These are phyloP conservation scores for Chlorencoelia australis DNA, from an alignment of 2,329 filamentous ascomycete species.

Conservation along the genomic window DNA sequence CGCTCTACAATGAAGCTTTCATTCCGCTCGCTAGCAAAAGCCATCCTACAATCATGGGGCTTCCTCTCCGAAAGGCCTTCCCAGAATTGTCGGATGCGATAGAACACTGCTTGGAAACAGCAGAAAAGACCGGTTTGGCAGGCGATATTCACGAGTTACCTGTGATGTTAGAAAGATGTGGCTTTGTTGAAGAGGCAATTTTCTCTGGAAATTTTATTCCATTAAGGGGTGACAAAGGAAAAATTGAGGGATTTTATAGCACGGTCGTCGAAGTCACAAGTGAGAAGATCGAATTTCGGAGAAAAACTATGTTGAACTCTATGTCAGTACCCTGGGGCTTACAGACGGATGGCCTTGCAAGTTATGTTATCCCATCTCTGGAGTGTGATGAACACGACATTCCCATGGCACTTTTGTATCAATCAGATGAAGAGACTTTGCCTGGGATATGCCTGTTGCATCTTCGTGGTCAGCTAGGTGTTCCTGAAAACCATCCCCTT, in stretches of 20 bases:
- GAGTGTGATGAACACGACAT: constrained; percentile 19
- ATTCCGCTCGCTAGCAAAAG: constrained; percentile 16
- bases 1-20: constrained; percentile 23
- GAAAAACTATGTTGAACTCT: constrained; percentile 16
- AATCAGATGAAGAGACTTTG: constrained; percentile 16
- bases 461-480: constrained; percentile 16
- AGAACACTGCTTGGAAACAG: constrained; percentile 11
- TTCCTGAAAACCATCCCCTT: constrained; percentile 16
- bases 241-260: constrained; percentile 20
- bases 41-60: constrained; percentile 19
- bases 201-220: constrained; percentile 24
- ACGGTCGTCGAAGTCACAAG: constrained; percentile 18
- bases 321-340: constrained; percentile 11
- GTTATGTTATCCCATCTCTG: constrained; percentile 16
- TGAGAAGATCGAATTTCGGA: constrained; percentile 16
- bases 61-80: constrained; percentile 12
- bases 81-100: constrained; percentile 16
- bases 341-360: constrained; percentile 8
- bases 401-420: constrained; percentile 21
- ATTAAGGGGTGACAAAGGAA: constrained; percentile 15
- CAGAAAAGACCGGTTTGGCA: constrained; percentile 15
- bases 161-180: constrained; percentile 18
- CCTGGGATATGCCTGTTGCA: constrained; percentile 10
- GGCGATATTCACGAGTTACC: constrained; percentile 16
- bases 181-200: constrained; percentile 20